These are phyloP conservation scores for Pascua guehoae DNA, from an alignment of 1,284 basidiomycete genomes.

Conservation along the genomic window DNA sequence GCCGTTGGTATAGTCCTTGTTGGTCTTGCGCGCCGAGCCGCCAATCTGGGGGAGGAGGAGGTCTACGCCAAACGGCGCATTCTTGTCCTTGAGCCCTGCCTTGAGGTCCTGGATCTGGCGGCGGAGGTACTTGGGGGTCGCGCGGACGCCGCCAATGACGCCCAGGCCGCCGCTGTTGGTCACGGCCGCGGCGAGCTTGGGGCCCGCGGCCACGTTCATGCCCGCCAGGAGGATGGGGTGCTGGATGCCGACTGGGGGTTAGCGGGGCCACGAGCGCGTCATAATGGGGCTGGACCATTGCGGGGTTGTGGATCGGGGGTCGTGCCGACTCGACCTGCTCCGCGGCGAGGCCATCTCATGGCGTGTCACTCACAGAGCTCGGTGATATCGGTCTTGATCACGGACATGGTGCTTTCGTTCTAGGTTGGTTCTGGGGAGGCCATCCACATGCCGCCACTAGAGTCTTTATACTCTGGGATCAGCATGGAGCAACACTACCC, in stretches of 20 bases:
- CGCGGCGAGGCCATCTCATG: not conserved
- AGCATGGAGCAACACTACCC: too few relatives aligned
- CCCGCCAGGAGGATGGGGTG: slow-evolving; percentile 85
- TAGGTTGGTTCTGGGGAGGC: too few relatives aligned
- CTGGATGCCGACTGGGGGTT: slow-evolving; percentile 61
- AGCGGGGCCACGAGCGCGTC: not conserved
- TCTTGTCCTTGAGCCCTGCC: slow-evolving; percentile 54
- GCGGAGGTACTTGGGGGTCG: slow-evolving; percentile 44
- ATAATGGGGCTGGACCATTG: too few relatives aligned
- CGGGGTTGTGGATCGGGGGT: too few relatives aligned
- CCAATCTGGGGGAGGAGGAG: slow-evolving; percentile 77
- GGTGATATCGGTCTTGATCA: slow-evolving; percentile 64
- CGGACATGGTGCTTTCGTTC: slow-evolving; percentile 26
- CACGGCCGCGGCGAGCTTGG: slow-evolving; percentile 72
- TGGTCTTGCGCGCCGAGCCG: slow-evolving; percentile 76
- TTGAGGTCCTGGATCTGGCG: slow-evolving; percentile 70
- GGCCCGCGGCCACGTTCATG: slow-evolving; percentile 84
- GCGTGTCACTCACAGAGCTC: slow-evolving; percentile 56
- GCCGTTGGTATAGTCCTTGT: slow-evolving; percentile 57
- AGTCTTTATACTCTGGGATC: too few relatives aligned
- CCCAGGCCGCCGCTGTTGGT: slow-evolving; percentile 78
- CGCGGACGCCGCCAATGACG: slow-evolving; percentile 76
- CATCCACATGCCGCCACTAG: too few relatives aligned
- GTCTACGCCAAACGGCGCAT: slow-evolving; percentile 76
- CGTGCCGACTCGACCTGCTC: too few relatives aligned